Percentiles rank a stretch among this genome's conserved stretches.
phyloP scores from a whole-genome alignment of 2,329 filamentous ascomycete species.

The Pseudopithomyces maydicus region DNA sequence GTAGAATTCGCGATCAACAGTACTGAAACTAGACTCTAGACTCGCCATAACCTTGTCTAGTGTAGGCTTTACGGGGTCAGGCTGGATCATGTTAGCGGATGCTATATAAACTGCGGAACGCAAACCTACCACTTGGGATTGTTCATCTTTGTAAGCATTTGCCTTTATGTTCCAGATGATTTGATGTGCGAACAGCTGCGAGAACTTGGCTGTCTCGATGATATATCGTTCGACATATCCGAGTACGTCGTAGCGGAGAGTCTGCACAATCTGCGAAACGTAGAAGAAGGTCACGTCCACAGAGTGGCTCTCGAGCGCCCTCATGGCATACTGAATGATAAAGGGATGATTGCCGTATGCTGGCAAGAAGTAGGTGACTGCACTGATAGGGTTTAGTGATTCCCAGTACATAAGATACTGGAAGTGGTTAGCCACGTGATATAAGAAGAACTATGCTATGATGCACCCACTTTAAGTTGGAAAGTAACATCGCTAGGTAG shows the following conservation, averaged over 20 bases:
- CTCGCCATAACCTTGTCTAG: conserved; percentile 87
- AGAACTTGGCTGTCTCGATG: conserved; percentile 93
- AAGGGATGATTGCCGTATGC: conserved; percentile 90
- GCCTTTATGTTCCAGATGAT: conserved; percentile 99
- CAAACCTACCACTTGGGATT: conserved; percentile 75
- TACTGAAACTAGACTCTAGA: conserved; percentile 81
- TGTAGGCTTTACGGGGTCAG: conserved; percentile 90
- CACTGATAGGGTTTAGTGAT: conserved; percentile 88
- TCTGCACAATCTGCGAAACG: conserved; percentile 96
- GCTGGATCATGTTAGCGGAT: conserved; percentile 52
- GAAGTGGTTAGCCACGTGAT: conserved; percentile 12
- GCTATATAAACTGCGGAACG: neutral
- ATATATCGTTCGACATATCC: conserved; percentile 98
- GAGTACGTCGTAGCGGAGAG: conserved; percentile 86
- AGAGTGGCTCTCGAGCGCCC: conserved; percentile 88
- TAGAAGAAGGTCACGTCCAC: conserved; percentile 99
- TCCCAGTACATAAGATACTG: conserved; percentile 93
- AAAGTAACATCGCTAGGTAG: conserved; percentile 79
- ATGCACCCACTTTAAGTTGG: conserved; percentile 74
- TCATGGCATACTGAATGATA: conserved; percentile 95
- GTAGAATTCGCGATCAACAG: conserved; percentile 82
- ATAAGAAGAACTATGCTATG: neutral
- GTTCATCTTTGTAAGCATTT: conserved; percentile 97
- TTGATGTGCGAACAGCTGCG: conserved; percentile 97
- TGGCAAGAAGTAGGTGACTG: conserved; percentile 90